Evolutionary conservation across 441 rosid genomes (phyloP).

Genomic region (Erysimum cheiri): DNA sequence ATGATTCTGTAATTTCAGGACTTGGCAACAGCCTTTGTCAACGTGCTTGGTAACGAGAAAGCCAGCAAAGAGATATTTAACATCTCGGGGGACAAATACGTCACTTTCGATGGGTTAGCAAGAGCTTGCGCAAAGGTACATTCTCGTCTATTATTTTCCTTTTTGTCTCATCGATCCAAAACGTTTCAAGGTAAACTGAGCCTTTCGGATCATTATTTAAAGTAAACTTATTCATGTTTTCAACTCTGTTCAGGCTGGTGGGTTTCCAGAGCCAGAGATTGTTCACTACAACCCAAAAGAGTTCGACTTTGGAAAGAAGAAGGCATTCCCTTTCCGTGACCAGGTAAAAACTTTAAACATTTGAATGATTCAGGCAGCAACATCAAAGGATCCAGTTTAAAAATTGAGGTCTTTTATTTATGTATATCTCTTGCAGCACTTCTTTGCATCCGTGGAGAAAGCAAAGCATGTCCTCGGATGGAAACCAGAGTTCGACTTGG

Average conservation of each 20-base stretch:
- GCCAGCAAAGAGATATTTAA: conserved; percentile 87
- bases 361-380: conserved; percentile 23
- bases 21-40: conserved; percentile 75
- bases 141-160: conserved; percentile 10
- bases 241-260: conserved; percentile 67
- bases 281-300: conserved; percentile 89
- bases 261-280: conserved; percentile 93
- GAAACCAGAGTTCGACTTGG: conserved; percentile 80
- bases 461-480: conserved; percentile 81
- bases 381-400: neutral
- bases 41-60: conserved; percentile 84
- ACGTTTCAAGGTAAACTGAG: neutral
- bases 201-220: conserved; percentile 4
- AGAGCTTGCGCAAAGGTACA: conserved; percentile 94
- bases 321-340: conserved; percentile 97
- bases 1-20: conserved; percentile 58
- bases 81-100: conserved; percentile 91
- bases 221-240: conserved; percentile 20
- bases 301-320: conserved; percentile 95
- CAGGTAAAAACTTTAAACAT: conserved; percentile 57
- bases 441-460: conserved; percentile 89
- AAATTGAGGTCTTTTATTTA: neutral
- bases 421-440: conserved; percentile 68
- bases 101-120: conserved; percentile 89
- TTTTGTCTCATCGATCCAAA: neutral